These are phyloP conservation scores for Gaultheria prostrata DNA, from an alignment of 148 eudicot genomes.

Conservation along the genomic window DNA sequence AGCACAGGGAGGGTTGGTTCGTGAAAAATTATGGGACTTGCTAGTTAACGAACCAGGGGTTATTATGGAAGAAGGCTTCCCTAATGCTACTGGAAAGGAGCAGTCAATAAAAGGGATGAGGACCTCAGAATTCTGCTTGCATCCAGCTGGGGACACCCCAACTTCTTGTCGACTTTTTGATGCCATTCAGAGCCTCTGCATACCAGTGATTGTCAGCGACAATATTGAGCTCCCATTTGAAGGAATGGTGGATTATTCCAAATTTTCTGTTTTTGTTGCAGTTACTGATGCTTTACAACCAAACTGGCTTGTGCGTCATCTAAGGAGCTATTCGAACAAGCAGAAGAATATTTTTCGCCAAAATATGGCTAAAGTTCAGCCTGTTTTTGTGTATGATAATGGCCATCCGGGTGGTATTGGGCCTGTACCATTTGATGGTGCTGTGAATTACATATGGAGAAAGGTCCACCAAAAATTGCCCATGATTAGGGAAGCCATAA, in stretches of 20 bases:
- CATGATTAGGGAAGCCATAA: constrained; percentile 69
- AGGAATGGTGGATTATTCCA: constrained; percentile 83
- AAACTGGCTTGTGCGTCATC: constrained; percentile 73
- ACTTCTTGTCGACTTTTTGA: constrained; percentile 96
- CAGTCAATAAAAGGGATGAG: constrained; percentile 94
- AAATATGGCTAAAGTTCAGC: constrained; percentile 78
- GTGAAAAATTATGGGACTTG: constrained; percentile 87
- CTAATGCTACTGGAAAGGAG: constrained; percentile 90
- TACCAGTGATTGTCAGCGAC: constrained; percentile 90
- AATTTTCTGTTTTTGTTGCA: constrained; percentile 74
- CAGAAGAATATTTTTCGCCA: constrained; percentile 51
- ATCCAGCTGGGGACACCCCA: constrained; percentile 98
- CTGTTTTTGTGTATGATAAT: constrained; percentile 61
- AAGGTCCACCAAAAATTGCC: constrained; percentile 86
- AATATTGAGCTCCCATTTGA: constrained; percentile 89
- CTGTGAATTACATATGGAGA: constrained; percentile 84
- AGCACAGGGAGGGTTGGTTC: constrained; percentile 73
- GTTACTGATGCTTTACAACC: constrained; percentile 72
- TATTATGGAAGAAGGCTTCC: constrained; percentile 96
- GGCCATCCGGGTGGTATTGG: constrained; percentile 81
- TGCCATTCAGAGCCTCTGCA: constrained; percentile 93
- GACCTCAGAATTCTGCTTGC: constrained; percentile 88
- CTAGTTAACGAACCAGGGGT: constrained; percentile 66
- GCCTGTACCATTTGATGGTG: constrained; percentile 65
- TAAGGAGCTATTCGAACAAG: constrained; percentile 46